Evolutionary conservation across 2,329 filamentous ascomycete genomes (phyloP).

Genomic region (Colletotrichum plurivorum): DNA sequence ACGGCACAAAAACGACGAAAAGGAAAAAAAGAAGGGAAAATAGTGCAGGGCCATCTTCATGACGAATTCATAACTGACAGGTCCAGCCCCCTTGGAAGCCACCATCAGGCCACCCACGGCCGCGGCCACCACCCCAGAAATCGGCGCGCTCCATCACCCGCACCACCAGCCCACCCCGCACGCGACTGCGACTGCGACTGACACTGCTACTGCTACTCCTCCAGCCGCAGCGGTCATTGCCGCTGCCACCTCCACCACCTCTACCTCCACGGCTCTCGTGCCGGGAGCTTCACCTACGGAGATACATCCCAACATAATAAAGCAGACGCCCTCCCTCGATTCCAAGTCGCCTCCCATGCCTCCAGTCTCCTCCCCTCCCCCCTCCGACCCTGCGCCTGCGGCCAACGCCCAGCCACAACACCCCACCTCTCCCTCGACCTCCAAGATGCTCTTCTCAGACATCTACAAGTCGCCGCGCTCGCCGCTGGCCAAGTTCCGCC

Average conservation of each 20-base stretch:
- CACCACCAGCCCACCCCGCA: slow-evolving; percentile 38
- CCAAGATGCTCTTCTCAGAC: slow-evolving; percentile 71
- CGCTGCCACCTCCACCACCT: slow-evolving; percentile 43
- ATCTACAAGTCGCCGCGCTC: slow-evolving; percentile 70
- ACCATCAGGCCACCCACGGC: slow-evolving; percentile 38
- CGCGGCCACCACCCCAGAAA: slow-evolving; percentile 36
- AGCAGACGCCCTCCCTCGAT: slow-evolving; percentile 16
- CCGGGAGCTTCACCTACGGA: slow-evolving; percentile 33
- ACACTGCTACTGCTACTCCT: slow-evolving; percentile 21
- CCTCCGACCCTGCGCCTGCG: slow-evolving; percentile 25
- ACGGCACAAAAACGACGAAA: slow-evolving; percentile 13
- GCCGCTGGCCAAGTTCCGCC: slow-evolving; percentile 66
- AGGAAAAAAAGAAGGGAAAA: slow-evolving; percentile 5
- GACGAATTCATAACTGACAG: slow-evolving; percentile 35
- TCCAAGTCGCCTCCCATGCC: slow-evolving; percentile 18
- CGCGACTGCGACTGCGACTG: slow-evolving; percentile 22
- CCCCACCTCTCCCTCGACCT: slow-evolving; percentile 33
- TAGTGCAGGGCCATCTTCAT: slow-evolving; percentile 7
- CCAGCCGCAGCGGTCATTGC: slow-evolving; percentile 39
- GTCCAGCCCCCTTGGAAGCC: slow-evolving; percentile 36
- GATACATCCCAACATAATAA: slow-evolving; percentile 24
- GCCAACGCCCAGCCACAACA: slow-evolving; percentile 23
- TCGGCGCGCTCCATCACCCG: slow-evolving; percentile 33
- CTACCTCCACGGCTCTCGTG: slow-evolving; percentile 27
- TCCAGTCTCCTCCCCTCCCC: slow-evolving; percentile 2